Conservation (phyloP, 257 asterid genomes). For the Cinchona pubescens region DNA sequence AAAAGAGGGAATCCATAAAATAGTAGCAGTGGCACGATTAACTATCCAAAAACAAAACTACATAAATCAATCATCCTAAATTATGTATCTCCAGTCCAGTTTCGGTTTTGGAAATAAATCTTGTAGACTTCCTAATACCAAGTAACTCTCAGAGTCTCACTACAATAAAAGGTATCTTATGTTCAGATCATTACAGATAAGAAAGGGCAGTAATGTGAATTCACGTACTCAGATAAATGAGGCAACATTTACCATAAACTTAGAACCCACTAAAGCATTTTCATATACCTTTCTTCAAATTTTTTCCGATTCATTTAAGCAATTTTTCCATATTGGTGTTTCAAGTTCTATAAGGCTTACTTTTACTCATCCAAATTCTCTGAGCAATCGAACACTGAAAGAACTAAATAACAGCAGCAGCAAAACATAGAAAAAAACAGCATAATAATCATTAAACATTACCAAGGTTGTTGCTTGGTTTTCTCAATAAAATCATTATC, state of each 20-base stretch:
- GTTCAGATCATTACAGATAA: too few relatives aligned
- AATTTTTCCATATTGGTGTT: neutral
- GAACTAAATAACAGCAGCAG: neutral
- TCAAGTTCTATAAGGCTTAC: neutral
- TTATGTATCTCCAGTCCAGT: neutral
- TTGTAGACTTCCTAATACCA: too few relatives aligned
- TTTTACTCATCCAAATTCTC: neutral
- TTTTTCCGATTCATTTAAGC: neutral
- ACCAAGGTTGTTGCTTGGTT: conserved; percentile 73
- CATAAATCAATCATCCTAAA: conserved; percentile 3
- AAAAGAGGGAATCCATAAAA: conserved; percentile 8
- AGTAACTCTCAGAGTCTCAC: too few relatives aligned
- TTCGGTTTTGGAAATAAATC: too few relatives aligned
- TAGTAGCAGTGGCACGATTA: neutral
- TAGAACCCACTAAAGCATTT: neutral
- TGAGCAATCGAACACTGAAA: neutral
- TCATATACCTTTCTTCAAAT: neutral
- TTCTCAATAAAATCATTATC: conserved; percentile 65
- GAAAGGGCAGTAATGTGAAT: too few relatives aligned
- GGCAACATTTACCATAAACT: too few relatives aligned
- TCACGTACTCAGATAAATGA: too few relatives aligned
- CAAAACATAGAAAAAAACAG: neutral
- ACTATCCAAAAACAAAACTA: neutral
- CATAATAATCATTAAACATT: conserved; percentile 9
- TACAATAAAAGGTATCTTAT: too few relatives aligned